Percentiles rank a stretch among this genome's conserved stretches.
phyloP scores from a whole-genome alignment of 1,284 basidiomycete species.

The Apiotrichum sp. region DNA sequence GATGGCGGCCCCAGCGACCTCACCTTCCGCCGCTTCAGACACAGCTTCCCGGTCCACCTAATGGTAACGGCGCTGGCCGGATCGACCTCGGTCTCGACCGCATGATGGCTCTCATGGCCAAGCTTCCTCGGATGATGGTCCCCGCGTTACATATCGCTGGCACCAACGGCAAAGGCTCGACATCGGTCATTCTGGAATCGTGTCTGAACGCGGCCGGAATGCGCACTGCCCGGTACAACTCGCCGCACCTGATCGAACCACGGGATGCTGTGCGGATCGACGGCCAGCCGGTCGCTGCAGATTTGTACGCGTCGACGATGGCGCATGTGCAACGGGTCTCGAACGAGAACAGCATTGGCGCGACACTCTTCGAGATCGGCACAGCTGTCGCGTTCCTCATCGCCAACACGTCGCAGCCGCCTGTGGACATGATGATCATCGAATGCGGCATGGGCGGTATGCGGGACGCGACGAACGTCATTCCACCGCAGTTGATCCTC shows the following conservation, averaged over 20 bases:
- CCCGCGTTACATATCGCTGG: slow-evolving; percentile 91
- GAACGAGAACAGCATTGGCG: slow-evolving; percentile 49
- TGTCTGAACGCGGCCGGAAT: slow-evolving; percentile 59
- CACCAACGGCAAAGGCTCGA: slow-evolving; percentile 96
- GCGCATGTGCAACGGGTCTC: slow-evolving; percentile 55
- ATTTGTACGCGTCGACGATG: slow-evolving; percentile 54
- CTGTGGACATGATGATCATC: slow-evolving; percentile 73
- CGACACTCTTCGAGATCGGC: slow-evolving; percentile 76
- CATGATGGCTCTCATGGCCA: slow-evolving; percentile 56
- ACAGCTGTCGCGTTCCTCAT: slow-evolving; percentile 67
- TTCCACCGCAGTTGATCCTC: slow-evolving; percentile 63
- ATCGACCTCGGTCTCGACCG: slow-evolving; percentile 75
- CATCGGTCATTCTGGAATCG: slow-evolving; percentile 73
- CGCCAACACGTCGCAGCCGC: slow-evolving; percentile 56
- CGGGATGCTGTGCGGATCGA: slow-evolving; percentile 73
- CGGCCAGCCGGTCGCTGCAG: slow-evolving; percentile 53
- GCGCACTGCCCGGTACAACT: slow-evolving; percentile 79
- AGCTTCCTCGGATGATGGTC: slow-evolving; percentile 62
- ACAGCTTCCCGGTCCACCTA: too few relatives aligned
- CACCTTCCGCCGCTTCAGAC: too few relatives aligned
- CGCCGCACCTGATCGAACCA: slow-evolving; percentile 77
- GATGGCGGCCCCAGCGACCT: background rate
- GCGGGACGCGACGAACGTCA: slow-evolving; percentile 87
- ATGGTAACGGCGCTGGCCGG: slow-evolving; percentile 22
- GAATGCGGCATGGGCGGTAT: slow-evolving; percentile 95